phyloP scores from a whole-genome alignment of 148 eudicot genomes.

The Persicaria tinctoria region DNA sequence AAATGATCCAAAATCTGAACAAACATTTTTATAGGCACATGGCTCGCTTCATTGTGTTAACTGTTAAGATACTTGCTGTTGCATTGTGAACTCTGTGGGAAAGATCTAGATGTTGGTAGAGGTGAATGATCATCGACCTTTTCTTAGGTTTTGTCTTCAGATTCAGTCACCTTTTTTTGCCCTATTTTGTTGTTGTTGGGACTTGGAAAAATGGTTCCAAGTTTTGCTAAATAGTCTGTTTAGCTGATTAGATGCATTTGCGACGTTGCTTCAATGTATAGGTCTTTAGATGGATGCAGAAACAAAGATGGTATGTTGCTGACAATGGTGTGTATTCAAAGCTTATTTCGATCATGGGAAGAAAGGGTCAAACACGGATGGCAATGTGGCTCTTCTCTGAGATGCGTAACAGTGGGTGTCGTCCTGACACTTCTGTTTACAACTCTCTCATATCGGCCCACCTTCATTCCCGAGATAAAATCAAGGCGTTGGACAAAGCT shows the following conservation, averaged over 20 bases:
- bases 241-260: neutral
- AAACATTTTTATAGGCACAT: neutral
- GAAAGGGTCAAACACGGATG: conserved; percentile 78
- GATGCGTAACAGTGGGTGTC: conserved; percentile 92
- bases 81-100: neutral
- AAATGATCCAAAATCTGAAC: neutral
- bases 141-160: neutral
- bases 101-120: neutral
- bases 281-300: conserved; percentile 96
- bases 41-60: neutral
- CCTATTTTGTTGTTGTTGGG: neutral
- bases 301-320: conserved; percentile 86
- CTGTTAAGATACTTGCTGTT: neutral
- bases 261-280: conserved; percentile 7
- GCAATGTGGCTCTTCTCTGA: conserved; percentile 99
- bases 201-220: neutral
- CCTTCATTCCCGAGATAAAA: conserved; percentile 78
- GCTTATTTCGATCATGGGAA: conserved; percentile 90
- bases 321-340: conserved; percentile 91
- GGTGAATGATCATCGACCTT: neutral
- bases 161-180: neutral
- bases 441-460: conserved; percentile 83
- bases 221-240: neutral
- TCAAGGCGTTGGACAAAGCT: conserved; percentile 74
- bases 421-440: conserved; percentile 84